Conservation (phyloP, 2,329 filamentous ascomycete genomes). For the Dryadomyces quercus-mongolicae region DNA sequence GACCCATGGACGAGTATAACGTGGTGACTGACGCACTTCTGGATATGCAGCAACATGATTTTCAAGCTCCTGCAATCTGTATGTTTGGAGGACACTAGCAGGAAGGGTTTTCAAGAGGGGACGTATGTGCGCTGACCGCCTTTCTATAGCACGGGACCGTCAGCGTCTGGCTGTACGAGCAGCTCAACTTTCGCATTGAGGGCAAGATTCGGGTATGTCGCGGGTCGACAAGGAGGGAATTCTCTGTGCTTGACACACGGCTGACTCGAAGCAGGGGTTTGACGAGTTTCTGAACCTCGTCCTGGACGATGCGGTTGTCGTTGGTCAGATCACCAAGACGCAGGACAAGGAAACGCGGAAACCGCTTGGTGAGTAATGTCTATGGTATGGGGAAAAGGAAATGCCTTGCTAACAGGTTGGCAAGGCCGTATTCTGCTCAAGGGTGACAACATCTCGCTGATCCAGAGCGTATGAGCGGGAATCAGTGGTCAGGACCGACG, state of each 20-base stretch:
- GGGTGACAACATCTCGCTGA: conserved; percentile 78
- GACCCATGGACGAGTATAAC: no score
- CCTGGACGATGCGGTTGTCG: conserved; percentile 79
- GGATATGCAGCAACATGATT: conserved; percentile 54
- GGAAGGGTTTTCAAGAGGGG: no score
- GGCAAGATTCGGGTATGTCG: conserved; percentile 77
- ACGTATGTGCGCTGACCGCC: neutral
- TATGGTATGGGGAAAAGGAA: neutral
- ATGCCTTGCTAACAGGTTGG: neutral
- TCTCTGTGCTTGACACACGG: neutral
- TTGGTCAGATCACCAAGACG: conserved; percentile 72
- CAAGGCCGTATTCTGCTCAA: conserved; percentile 75
- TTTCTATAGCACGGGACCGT: conserved; percentile 59
- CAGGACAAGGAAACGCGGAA: conserved; percentile 65
- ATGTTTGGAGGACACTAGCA: neutral
- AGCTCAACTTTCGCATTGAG: conserved; percentile 86
- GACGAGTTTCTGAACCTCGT: neutral
- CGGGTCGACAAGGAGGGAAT: neutral
- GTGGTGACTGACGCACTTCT: neutral
- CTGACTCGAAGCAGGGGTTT: neutral
- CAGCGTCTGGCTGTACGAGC: conserved; percentile 94
- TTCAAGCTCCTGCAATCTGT: conserved; percentile 72
- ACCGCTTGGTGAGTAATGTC: conserved; percentile 51
- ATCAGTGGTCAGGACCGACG: no score
- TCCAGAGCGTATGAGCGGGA: conserved; percentile 46